phyloP scores from a whole-genome alignment of 2,329 filamentous ascomycete species.

The Dryadomyces sulphureus region DNA sequence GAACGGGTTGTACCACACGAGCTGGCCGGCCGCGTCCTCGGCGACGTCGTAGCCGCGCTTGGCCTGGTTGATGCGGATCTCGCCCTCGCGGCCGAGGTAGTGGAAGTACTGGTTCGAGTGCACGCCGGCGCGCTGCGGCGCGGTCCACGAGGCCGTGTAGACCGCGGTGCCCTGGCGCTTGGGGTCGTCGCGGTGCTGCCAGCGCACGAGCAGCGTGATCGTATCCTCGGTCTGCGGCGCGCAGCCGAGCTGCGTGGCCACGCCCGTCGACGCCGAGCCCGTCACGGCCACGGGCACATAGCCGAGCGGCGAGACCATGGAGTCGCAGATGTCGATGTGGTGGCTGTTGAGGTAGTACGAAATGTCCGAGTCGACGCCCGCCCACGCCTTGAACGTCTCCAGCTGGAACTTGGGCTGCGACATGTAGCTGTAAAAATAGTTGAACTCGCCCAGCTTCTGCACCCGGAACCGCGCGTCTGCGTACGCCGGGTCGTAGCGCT shows the following conservation, averaged over 20 bases:
- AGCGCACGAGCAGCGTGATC: conserved; percentile 79
- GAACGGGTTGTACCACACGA: conserved; percentile 88
- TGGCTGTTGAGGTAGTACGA: conserved; percentile 94
- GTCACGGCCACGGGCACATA: conserved; percentile 69
- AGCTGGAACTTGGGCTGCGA: conserved; percentile 82
- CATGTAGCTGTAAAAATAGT: conserved; percentile 98
- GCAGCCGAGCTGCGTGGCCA: conserved; percentile 66
- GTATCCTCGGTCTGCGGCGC: conserved; percentile 76
- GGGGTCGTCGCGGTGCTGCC: conserved; percentile 58
- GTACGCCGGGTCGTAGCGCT: conserved; percentile 89
- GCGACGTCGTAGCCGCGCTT: conserved; percentile 86
- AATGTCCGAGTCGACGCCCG: conserved; percentile 81
- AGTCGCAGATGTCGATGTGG: conserved; percentile 85
- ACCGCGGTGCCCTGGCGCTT: conserved; percentile 68
- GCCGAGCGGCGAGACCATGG: conserved; percentile 61
- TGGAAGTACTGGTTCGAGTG: conserved; percentile 97
- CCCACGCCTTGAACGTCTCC: conserved; percentile 91
- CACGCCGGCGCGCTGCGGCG: conserved; percentile 82
- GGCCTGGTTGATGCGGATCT: conserved; percentile 82
- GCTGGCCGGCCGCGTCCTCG: conserved; percentile 54
- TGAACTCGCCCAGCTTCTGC: conserved; percentile 74
- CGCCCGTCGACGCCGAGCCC: conserved; percentile 62
- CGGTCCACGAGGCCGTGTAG: conserved; percentile 91
- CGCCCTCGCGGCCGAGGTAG: conserved; percentile 72
- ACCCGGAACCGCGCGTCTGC: conserved; percentile 72